A percentile compares a stretch with the other conserved stretches of the same genome.
Conservation (phyloP, 768 basidiomycete genomes). For the Calocybe indica region DNA sequence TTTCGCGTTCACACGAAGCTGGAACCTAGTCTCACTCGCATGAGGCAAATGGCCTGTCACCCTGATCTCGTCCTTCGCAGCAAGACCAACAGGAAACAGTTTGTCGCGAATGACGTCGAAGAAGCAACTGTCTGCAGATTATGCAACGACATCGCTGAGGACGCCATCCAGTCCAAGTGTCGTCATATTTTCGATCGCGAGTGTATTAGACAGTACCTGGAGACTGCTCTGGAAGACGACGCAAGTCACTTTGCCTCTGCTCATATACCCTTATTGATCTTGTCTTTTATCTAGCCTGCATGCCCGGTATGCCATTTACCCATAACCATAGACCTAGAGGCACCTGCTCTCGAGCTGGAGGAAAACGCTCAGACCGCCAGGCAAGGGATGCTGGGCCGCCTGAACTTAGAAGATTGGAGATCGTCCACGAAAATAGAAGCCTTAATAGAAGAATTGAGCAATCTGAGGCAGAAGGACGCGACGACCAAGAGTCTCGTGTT, state of each 20-base stretch:
- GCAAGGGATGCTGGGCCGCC: conserved; percentile 90
- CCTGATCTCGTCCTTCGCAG: conserved; percentile 90
- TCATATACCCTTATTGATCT: background rate
- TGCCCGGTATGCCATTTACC: conserved; percentile 94
- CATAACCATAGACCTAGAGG: conserved; percentile 94
- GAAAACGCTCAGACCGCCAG: conserved; percentile 42
- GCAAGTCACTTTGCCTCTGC: conserved; percentile 31
- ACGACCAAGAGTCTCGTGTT: conserved; percentile 98
- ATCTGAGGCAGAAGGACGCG: conserved; percentile 74
- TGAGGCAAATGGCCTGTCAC: conserved; percentile 94
- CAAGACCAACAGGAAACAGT: conserved; percentile 67
- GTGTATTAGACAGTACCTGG: conserved; percentile 91
- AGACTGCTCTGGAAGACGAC: conserved; percentile 59
- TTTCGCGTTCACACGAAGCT: no score
- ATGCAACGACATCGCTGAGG: conserved; percentile 97
- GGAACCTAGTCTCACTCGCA: conserved; percentile 72
- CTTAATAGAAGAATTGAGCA: conserved; percentile 86
- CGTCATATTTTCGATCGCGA: conserved; percentile 94
- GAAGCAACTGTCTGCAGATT: conserved; percentile 88
- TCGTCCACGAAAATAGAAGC: conserved; percentile 98
- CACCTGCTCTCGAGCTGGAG: conserved; percentile 82
- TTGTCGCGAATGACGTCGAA: conserved; percentile 48
- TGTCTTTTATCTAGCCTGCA: conserved; percentile 38
- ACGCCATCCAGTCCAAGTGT: conserved; percentile 92
- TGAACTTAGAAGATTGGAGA: conserved; percentile 86